phyloP scores from a whole-genome alignment of 768 basidiomycete genomes.

The Trametes meyenii region DNA sequence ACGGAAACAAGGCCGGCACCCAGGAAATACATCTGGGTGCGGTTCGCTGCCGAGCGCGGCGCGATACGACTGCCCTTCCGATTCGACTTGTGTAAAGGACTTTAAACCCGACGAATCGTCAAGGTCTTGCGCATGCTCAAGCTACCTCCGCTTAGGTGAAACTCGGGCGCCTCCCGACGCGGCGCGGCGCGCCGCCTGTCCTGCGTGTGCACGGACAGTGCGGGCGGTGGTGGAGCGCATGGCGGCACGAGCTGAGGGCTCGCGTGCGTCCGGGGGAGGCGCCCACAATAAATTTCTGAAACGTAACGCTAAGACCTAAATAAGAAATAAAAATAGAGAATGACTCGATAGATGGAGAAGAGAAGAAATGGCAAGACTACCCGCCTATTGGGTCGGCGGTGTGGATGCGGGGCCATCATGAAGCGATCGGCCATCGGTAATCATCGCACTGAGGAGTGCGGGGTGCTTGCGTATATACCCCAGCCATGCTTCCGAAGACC shows the following conservation, averaged over 20 bases:
- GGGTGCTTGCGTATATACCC: constrained; percentile 46
- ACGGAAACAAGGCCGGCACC: neutral
- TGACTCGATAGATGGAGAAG: constrained; percentile 5
- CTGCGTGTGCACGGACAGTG: too few relatives aligned
- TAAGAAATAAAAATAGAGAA: neutral
- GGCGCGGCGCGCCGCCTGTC: neutral
- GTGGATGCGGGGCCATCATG: neutral
- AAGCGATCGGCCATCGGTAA: neutral
- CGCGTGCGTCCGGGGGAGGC: too few relatives aligned
- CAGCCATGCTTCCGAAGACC: constrained; percentile 33
- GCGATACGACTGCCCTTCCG: neutral
- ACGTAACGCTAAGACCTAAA: neutral
- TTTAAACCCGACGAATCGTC: neutral
- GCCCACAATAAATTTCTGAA: too few relatives aligned
- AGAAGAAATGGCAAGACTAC: constrained; percentile 29
- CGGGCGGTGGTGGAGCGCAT: too few relatives aligned
- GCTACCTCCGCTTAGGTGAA: too few relatives aligned
- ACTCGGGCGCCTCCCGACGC: neutral
- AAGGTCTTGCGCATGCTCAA: too few relatives aligned
- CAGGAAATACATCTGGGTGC: neutral
- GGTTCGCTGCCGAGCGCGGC: neutral
- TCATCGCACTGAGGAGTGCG: constrained; percentile 28
- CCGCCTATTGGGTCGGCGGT: too few relatives aligned
- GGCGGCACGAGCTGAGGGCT: too few relatives aligned
- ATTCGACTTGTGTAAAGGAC: neutral